These are phyloP conservation scores for Ogataea pilisensis DNA, from an alignment of 805 yeast genomes.

Conservation along the genomic window DNA sequence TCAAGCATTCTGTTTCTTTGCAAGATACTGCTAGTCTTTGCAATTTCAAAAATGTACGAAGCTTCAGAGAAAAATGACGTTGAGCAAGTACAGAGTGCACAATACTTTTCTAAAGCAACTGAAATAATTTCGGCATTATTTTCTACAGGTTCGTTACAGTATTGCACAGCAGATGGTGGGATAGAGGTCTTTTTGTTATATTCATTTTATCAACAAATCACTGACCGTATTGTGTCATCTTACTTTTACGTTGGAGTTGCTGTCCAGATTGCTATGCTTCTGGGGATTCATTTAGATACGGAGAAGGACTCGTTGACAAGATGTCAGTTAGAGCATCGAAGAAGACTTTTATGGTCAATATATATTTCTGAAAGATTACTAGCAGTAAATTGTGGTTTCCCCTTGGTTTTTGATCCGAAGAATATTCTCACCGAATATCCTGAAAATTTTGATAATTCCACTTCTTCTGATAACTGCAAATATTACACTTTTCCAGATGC, in stretches of 20 bases:
- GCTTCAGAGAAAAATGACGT: slow-evolving; percentile 23
- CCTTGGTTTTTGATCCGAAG: slow-evolving; percentile 65
- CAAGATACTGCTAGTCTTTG: slow-evolving; percentile 59
- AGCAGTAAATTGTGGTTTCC: slow-evolving; percentile 68
- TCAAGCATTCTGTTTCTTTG: slow-evolving; percentile 68
- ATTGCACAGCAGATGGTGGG: slow-evolving; percentile 65
- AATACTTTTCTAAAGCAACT: slow-evolving; percentile 52
- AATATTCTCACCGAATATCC: slow-evolving; percentile 69
- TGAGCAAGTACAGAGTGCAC: neutral
- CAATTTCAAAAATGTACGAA: slow-evolving; percentile 69
- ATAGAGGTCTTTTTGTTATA: slow-evolving; percentile 61
- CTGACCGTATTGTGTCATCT: slow-evolving; percentile 67
- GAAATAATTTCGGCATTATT: slow-evolving; percentile 64
- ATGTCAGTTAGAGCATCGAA: slow-evolving; percentile 41
- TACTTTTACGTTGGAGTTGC: slow-evolving; percentile 69
- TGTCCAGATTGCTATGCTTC: slow-evolving; percentile 53
- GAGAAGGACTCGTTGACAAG: slow-evolving; percentile 46
- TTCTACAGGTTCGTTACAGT: slow-evolving; percentile 66
- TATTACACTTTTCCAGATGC: slow-evolving; percentile 67
- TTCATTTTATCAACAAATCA: slow-evolving; percentile 67
- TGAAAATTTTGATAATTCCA: slow-evolving; percentile 50
- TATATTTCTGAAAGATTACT: slow-evolving; percentile 47
- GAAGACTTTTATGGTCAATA: slow-evolving; percentile 24
- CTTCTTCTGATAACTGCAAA: slow-evolving; percentile 47
- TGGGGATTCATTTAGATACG: slow-evolving; percentile 73